A percentile compares a stretch with the other conserved stretches of the same genome.
phyloP scores from a whole-genome alignment of 208 protist genomes.

The Trypanosoma brucei region DNA sequence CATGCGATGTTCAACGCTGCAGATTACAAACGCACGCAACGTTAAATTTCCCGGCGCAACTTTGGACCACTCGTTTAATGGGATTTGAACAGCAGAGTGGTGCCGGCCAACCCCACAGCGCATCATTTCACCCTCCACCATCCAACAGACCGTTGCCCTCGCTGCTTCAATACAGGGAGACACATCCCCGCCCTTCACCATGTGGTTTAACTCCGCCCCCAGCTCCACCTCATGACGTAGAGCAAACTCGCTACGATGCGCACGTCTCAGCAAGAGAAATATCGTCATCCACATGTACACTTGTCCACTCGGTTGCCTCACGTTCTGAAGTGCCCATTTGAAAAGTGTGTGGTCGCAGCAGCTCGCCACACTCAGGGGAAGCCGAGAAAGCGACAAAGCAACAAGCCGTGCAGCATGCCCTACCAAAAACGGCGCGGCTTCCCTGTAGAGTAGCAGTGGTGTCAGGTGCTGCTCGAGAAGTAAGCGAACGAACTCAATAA shows the following conservation, averaged over 20 bases:
- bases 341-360: slow-evolving; percentile 26
- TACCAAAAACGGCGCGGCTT: slow-evolving; percentile 6
- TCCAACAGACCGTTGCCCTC: slow-evolving; percentile 14
- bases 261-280: slow-evolving; percentile 37
- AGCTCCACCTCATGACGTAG: slow-evolving; percentile 26
- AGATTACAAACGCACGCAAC: not conserved
- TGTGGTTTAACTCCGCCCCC: slow-evolving; percentile 10
- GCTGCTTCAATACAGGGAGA: slow-evolving; percentile 11
- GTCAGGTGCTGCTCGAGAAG: slow-evolving; percentile 23
- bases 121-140: slow-evolving; percentile 1
- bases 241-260: slow-evolving; percentile 31
- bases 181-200: not conserved
- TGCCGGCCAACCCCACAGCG: not conserved
- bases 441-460: slow-evolving; percentile 16
- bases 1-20: not conserved
- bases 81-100: not conserved
- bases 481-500: not conserved
- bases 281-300: slow-evolving; percentile 28
- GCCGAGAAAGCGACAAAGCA: slow-evolving; percentile 17
- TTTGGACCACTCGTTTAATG: not conserved
- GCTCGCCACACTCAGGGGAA: slow-evolving; percentile 8
- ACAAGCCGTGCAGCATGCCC: slow-evolving; percentile 24
- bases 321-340: slow-evolving; percentile 19
- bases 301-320: not conserved
- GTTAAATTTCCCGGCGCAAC: not conserved